Evolutionary conservation across 768 basidiomycete species (phyloP).

Genomic region (Hygrocybe coccinea): DNA sequence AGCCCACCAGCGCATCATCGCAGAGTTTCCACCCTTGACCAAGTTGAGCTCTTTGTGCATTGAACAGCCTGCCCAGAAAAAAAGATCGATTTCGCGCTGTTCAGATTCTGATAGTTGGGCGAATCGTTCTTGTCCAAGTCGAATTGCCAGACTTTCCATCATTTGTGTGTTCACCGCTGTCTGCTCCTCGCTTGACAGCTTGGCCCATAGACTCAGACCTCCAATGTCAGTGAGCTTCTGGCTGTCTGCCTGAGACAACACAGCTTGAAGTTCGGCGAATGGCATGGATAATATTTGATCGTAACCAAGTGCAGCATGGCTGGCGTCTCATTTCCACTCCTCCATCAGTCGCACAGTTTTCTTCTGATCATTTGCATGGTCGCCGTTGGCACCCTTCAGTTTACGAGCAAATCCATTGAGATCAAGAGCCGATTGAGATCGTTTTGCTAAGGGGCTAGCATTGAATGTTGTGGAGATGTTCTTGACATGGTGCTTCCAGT

Average conservation of each 20-base stretch:
- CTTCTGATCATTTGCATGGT: slow-evolving; percentile 25
- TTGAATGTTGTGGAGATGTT: neutral
- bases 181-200: slow-evolving; percentile 19
- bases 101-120: slow-evolving; percentile 17
- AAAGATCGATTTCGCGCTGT: slow-evolving; percentile 17
- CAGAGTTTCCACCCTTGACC: slow-evolving; percentile 26
- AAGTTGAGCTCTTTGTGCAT: slow-evolving; percentile 38
- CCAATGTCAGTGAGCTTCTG: slow-evolving; percentile 24
- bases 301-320: slow-evolving; percentile 16
- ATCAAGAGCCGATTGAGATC: neutral
- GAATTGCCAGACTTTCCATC: slow-evolving; percentile 12
- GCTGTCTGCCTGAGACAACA: slow-evolving; percentile 15
- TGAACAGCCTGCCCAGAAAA: slow-evolving; percentile 35
- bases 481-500: neutral
- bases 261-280: slow-evolving; percentile 14
- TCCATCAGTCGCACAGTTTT: slow-evolving; percentile 10
- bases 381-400: slow-evolving; percentile 22
- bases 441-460: neutral
- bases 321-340: slow-evolving; percentile 14
- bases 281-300: slow-evolving; percentile 8
- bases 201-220: slow-evolving; percentile 22
- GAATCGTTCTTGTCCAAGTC: slow-evolving; percentile 22
- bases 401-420: neutral
- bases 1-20: slow-evolving; percentile 17
- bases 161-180: slow-evolving; percentile 12